phyloP scores from a whole-genome alignment of 2,329 filamentous ascomycete species.

The Paecilomyces sp. region DNA sequence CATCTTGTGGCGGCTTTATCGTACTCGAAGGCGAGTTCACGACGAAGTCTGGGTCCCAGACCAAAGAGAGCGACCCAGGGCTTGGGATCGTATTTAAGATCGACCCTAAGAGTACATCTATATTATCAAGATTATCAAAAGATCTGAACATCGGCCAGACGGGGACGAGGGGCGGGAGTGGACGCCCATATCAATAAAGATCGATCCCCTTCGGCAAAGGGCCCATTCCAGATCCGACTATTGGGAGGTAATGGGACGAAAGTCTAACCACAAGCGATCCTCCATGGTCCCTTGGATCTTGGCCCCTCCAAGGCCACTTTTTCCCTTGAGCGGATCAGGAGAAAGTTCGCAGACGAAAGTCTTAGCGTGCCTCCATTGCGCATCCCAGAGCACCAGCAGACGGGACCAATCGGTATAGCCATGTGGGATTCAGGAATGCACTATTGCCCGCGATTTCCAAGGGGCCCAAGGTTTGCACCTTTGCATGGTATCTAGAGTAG shows the following conservation, averaged over 20 bases:
- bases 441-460: background rate
- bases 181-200: background rate
- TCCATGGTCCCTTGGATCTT: background rate
- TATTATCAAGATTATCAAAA: background rate
- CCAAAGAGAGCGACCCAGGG: background rate
- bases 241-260: background rate
- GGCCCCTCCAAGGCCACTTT: background rate
- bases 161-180: background rate
- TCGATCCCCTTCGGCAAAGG: background rate
- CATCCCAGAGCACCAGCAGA: background rate
- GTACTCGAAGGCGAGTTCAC: background rate
- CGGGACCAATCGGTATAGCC: background rate
- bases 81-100: background rate
- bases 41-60: background rate
- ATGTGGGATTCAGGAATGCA: background rate
- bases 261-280: background rate
- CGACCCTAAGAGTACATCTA: background rate
- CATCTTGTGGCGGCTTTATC: slow-evolving; percentile 15
- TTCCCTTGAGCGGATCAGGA: background rate
- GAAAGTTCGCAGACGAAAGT: background rate
- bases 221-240: background rate
- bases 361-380: background rate
- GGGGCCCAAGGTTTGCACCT: background rate
- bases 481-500: background rate
- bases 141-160: background rate